Evolutionary conservation across 805 yeast species (phyloP).

Genomic region (Saccharomycopsis amapae): DNA sequence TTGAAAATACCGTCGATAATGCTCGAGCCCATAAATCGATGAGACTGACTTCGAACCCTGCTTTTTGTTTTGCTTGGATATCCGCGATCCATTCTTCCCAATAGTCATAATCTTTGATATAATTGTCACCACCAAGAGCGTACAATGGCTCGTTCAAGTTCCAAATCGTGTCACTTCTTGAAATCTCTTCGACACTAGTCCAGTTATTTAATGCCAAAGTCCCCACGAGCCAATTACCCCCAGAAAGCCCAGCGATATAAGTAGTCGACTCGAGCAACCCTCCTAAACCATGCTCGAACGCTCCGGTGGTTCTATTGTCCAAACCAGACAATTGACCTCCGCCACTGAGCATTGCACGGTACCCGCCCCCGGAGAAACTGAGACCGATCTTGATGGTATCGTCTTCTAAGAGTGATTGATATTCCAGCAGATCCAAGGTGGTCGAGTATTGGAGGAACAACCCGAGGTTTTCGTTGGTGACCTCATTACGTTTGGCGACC

Average conservation of each 20-base stretch:
- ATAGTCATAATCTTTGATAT: slow-evolving; percentile 28
- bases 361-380: slow-evolving; percentile 85
- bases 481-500: slow-evolving; percentile 41
- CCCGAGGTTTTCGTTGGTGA: slow-evolving; percentile 40
- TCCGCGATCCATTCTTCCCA: slow-evolving; percentile 32
- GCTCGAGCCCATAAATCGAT: slow-evolving; percentile 80
- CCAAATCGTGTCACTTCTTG: slow-evolving; percentile 32
- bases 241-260: slow-evolving; percentile 74
- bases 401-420: slow-evolving; percentile 35
- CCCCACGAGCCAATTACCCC: slow-evolving; percentile 78
- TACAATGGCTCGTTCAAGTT: slow-evolving; percentile 39
- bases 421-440: slow-evolving; percentile 22
- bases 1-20: slow-evolving; percentile 58
- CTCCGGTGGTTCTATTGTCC: slow-evolving; percentile 60
- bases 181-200: slow-evolving; percentile 58
- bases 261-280: slow-evolving; percentile 67
- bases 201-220: slow-evolving; percentile 64
- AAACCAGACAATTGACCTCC: slow-evolving; percentile 79
- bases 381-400: slow-evolving; percentile 44
- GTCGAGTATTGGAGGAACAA: slow-evolving; percentile 35
- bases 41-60: slow-evolving; percentile 58
- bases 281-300: slow-evolving; percentile 53
- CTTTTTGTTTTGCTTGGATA: slow-evolving; percentile 42
- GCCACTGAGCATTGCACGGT: slow-evolving; percentile 78
- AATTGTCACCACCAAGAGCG: slow-evolving; percentile 47